A percentile compares a stretch with the other conserved stretches of the same genome.
phyloP scores from a whole-genome alignment of 225 moss, liverwort and hornwort genomes.

The Pleurozium schreberi region DNA sequence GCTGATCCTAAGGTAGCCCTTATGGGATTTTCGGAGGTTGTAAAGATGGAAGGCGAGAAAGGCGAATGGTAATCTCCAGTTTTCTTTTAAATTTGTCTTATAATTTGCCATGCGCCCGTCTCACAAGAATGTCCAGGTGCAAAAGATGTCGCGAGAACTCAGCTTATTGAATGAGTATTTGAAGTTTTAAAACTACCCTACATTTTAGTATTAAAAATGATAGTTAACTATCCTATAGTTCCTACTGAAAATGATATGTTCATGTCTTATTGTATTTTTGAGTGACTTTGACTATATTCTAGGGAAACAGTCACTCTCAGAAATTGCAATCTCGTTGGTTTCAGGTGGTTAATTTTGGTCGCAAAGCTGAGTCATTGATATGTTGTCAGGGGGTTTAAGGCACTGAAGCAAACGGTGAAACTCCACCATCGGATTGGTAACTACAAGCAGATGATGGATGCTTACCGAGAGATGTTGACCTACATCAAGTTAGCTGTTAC shows the following conservation, averaged over 20 bases:
- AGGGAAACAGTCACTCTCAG: not conserved
- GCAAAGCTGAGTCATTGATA: constrained; percentile 12
- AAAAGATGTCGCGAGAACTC: not conserved
- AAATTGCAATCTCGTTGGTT: not conserved
- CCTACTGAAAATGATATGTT: not conserved
- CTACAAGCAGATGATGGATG: constrained; percentile 98
- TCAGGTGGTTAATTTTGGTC: not conserved
- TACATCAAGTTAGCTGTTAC: constrained; percentile 97
- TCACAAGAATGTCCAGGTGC: not conserved
- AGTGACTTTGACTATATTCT: not conserved
- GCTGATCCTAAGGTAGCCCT: constrained; percentile 86
- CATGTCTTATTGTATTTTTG: not conserved
- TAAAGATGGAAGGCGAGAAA: constrained; percentile 98
- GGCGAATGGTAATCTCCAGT: constrained; percentile 71
- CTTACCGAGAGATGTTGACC: constrained; percentile 96
- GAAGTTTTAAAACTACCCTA: not conserved
- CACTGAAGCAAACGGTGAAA: constrained; percentile 96
- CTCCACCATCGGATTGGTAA: constrained; percentile 89
- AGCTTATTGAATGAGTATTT: not conserved
- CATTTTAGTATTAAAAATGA: not conserved
- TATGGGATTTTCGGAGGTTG: constrained; percentile 88
- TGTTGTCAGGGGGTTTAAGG: constrained; percentile 84
- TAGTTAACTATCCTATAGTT: too few species aligned
- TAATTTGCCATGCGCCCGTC: not conserved
- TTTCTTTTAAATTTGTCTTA: not conserved